phyloP scores from a whole-genome alignment of 106 monocot genomes.

The Narthecium ossifragum region DNA sequence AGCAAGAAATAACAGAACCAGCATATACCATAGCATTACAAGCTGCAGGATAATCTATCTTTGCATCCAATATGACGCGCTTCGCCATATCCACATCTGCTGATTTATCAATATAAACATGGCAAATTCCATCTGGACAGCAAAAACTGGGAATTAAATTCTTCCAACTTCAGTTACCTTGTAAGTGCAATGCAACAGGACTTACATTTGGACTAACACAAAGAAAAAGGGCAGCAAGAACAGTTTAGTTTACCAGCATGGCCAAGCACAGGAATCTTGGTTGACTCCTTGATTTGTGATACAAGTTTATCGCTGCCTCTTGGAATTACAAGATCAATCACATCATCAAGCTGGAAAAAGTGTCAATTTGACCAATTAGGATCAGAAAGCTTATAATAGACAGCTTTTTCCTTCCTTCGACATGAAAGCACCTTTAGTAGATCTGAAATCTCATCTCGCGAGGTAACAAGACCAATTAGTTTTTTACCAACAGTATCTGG shows the following conservation, averaged over 20 bases:
- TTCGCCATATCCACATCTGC: not conserved
- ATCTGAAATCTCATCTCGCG: slow-evolving; percentile 93
- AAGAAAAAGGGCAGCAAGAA: not conserved
- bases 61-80: slow-evolving; percentile 51
- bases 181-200: no score
- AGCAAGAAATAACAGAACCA: not conserved
- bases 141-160: not conserved
- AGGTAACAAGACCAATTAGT: slow-evolving; percentile 48
- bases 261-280: slow-evolving; percentile 94
- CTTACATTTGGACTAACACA: no score
- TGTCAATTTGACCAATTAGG: no score
- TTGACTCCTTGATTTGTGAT: slow-evolving; percentile 44
- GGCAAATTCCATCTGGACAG: not conserved
- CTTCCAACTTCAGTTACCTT: not conserved
- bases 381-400: not conserved
- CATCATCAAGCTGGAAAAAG: not conserved
- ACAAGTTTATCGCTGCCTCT: not conserved
- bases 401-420: not conserved
- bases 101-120: not conserved
- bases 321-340: slow-evolving; percentile 63
- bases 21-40: slow-evolving; percentile 96
- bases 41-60: slow-evolving; percentile 96
- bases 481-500: slow-evolving; percentile 42
- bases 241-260: slow-evolving; percentile 62
- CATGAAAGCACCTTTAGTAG: slow-evolving; percentile 68